These are phyloP conservation scores for Aspergillus versicolor DNA, from an alignment of 2,329 filamentous ascomycete genomes.

Conservation along the genomic window DNA sequence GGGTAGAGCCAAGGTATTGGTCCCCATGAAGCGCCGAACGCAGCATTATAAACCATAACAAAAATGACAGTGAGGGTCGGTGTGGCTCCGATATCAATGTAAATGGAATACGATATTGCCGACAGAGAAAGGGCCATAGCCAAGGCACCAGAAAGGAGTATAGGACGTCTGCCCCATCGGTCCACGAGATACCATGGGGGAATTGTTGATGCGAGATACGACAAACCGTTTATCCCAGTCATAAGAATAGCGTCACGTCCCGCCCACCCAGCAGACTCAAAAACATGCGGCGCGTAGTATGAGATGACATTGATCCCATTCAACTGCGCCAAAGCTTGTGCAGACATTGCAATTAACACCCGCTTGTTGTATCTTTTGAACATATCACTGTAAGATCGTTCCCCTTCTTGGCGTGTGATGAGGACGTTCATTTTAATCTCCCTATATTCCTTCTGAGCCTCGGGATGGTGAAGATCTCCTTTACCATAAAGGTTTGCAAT, in stretches of 20 bases:
- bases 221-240: slow-evolving; percentile 93
- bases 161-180: slow-evolving; percentile 82
- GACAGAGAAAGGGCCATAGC: slow-evolving; percentile 88
- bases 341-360: slow-evolving; percentile 98
- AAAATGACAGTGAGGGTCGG: slow-evolving; percentile 85
- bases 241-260: slow-evolving; percentile 90
- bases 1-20: slow-evolving; percentile 98
- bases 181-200: slow-evolving; percentile 98
- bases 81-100: slow-evolving; percentile 73
- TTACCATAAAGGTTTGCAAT: slow-evolving; percentile 97
- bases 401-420: slow-evolving; percentile 88
- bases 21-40: slow-evolving; percentile 96
- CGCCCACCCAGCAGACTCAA: slow-evolving; percentile 93
- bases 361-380: slow-evolving; percentile 88
- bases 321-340: slow-evolving; percentile 89
- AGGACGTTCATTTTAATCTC: slow-evolving; percentile 99
- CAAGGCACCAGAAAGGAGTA: slow-evolving; percentile 83
- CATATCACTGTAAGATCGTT: slow-evolving; percentile 89
- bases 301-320: slow-evolving; percentile 99
- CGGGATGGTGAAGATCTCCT: slow-evolving; percentile 89
- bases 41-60: slow-evolving; percentile 97
- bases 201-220: slow-evolving; percentile 87
- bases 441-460: slow-evolving; percentile 92
- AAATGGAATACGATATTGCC: slow-evolving; percentile 91
- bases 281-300: slow-evolving; percentile 95